These are phyloP conservation scores for Aurinia saxatilis DNA, from an alignment of 345 rosid species.

Conservation along the genomic window DNA sequence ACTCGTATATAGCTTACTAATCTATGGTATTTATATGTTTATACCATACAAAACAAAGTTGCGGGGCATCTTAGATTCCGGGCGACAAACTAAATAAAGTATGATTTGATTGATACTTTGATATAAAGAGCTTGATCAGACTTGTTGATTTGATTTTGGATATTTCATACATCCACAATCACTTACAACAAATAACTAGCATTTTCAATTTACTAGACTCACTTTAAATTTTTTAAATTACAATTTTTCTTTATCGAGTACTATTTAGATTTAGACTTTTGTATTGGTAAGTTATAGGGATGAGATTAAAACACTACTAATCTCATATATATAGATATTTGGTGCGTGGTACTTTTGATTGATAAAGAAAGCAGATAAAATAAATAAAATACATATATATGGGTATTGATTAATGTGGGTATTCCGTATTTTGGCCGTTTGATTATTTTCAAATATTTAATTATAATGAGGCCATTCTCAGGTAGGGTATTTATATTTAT, in stretches of 20 bases:
- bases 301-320: too few relatives aligned
- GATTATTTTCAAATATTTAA: background rate
- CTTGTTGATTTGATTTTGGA: background rate
- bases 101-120: conserved; percentile 16
- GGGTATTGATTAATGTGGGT: background rate
- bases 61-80: conserved; percentile 13
- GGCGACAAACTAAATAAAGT: conserved; percentile 13
- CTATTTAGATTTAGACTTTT: background rate
- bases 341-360: background rate
- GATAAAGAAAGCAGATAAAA: background rate
- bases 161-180: background rate
- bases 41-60: background rate
- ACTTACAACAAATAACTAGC: background rate
- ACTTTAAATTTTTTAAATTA: background rate
- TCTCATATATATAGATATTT: too few relatives aligned
- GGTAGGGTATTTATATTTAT: background rate
- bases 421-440: background rate
- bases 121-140: conserved; percentile 7
- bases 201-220: background rate
- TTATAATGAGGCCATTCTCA: background rate
- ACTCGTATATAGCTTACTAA: background rate
- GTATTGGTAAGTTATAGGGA: background rate
- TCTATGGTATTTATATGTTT: background rate
- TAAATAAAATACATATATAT: too few relatives aligned
- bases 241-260: background rate